Conservation (phyloP, 768 basidiomycete genomes). For the Collybia nuda region DNA sequence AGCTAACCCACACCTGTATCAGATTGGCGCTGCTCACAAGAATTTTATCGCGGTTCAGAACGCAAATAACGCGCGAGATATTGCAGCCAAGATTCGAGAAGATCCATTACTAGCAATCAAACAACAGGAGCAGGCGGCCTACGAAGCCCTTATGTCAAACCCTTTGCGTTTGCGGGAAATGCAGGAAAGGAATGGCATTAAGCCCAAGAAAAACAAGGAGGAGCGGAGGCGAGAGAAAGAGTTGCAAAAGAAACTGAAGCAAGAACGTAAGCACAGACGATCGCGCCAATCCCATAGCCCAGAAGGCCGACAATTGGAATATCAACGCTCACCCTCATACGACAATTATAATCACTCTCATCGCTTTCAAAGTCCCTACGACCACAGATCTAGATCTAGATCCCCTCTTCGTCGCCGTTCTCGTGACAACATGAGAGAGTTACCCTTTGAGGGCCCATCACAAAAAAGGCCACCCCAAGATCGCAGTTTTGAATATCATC, state of each 20-base stretch:
- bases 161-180: constrained; percentile 81
- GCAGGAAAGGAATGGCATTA: constrained; percentile 80
- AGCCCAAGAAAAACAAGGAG: constrained; percentile 76
- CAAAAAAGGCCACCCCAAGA: constrained; percentile 20
- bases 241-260: constrained; percentile 41
- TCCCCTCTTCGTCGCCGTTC: constrained; percentile 22
- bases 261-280: constrained; percentile 33
- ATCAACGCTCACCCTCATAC: constrained; percentile 23
- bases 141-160: constrained; percentile 83
- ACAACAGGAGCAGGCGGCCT: constrained; percentile 93
- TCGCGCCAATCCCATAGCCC: constrained; percentile 20
- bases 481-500: constrained; percentile 34
- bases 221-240: constrained; percentile 53
- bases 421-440: constrained; percentile 13
- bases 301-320: constrained; percentile 11
- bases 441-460: constrained; percentile 27
- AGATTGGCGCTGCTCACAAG: constrained; percentile 87
- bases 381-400: constrained; percentile 51
- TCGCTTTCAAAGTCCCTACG: constrained; percentile 44
- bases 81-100: constrained; percentile 92
- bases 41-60: constrained; percentile 94
- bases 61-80: constrained; percentile 86
- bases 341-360: constrained; percentile 36
- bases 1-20: constrained; percentile 9
- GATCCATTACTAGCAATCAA: constrained; percentile 98